Conservation (phyloP, 345 rosid genomes). For the Arabidopsis thaliana region DNA sequence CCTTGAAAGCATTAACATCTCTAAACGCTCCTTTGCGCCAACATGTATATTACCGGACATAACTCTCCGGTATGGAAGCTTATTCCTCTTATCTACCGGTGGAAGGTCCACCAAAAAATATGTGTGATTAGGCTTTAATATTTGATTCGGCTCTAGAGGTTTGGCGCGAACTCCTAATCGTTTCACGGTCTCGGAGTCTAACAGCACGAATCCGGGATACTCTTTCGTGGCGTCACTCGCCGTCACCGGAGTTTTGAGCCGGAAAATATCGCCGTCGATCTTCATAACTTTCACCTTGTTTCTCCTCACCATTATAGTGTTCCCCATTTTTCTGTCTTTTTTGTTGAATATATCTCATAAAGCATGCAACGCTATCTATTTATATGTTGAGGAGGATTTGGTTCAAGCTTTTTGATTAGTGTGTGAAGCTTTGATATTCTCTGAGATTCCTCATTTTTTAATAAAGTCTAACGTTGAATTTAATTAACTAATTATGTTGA, state of each 20-base stretch:
- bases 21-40: constrained; percentile 85
- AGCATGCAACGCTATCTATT: constrained; percentile 24
- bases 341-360: not conserved
- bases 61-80: constrained; percentile 57
- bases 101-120: constrained; percentile 79
- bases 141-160: constrained; percentile 63
- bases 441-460: not conserved
- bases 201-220: constrained; percentile 67
- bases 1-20: constrained; percentile 34
- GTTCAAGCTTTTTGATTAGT: constrained; percentile 12
- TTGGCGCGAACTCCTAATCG: constrained; percentile 64
- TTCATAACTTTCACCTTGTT: constrained; percentile 67
- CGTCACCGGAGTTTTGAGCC: constrained; percentile 63
- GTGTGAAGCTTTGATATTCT: constrained; percentile 17
- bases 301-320: constrained; percentile 58
- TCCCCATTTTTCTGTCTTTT: constrained; percentile 57
- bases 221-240: constrained; percentile 60
- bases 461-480: constrained; percentile 13
- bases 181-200: constrained; percentile 78
- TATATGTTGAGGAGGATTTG: constrained; percentile 11
- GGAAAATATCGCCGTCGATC: constrained; percentile 71
- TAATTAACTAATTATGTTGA: not conserved
- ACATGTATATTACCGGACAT: constrained; percentile 65
- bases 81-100: constrained; percentile 3
- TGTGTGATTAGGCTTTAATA: constrained; percentile 54